Base-by-base conservation (phyloP, 352 stramenopile genomes). In the Phytopythium delawarense region DNA sequence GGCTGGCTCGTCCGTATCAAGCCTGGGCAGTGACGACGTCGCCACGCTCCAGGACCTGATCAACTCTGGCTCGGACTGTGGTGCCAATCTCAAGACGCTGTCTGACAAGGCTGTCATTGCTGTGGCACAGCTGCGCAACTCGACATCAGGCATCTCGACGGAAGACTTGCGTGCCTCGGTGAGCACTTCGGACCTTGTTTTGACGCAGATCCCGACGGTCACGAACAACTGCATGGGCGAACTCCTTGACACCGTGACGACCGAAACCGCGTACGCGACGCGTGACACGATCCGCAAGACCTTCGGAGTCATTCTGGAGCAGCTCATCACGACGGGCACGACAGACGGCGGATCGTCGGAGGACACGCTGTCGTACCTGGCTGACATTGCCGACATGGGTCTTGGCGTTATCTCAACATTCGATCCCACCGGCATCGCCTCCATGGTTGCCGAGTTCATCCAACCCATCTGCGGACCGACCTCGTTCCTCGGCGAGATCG, bases 391-490 rank as follows among this genome's bases (percentile, higher is more conserved):
- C 0, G 67, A 85, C 23, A 74, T 79, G 20, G 72, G 67, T 35
- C 49, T 84, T 5, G 66, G 67, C 2, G 66, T 66, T 1, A 70
- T 78, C 28, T 72, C 81, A n/a, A 71, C 73, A 18, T 67, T 86
- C 12, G 80, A 88, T 34, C 78, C 78, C 0, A 83, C 70, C 0
- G 78, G 78, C 6, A 70, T 90, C 32, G 78, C 75, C 2, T 67
- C 44, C 30, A 66, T 82, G 64, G 69, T 62, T 2, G 77, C 70
- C 32, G 75, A 85, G 59, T 86, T 78, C 62, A 71, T 88, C 13
- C 76, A 89, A 65, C 75, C 68, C 21, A 77, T 88, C 48, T 89
- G 80, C 52, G 78, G 80, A 0, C 80, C 80, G 1, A 88, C 80
- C 4, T 64, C 74, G 21, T 78, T 84, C 45, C 66, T 87, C 7